A percentile compares a stretch with the other conserved stretches of the same genome.
Evolutionary conservation across 306 rosid genomes (phyloP).

Genomic region (Acacia melanoxylon): DNA sequence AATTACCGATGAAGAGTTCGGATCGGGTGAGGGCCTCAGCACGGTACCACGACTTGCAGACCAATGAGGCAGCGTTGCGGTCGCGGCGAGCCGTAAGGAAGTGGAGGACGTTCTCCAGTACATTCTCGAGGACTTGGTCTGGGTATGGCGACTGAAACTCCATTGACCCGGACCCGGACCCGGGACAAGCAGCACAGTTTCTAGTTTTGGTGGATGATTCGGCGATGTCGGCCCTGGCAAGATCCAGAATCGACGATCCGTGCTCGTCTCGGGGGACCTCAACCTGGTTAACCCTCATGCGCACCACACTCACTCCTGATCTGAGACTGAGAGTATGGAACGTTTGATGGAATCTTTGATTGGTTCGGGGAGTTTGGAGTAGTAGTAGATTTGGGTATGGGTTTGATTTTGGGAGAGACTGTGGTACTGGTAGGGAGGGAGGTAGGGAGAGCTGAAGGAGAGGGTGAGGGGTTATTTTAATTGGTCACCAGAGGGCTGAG

Average conservation of each 20-base stretch:
- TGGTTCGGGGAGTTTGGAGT: conserved; percentile 7
- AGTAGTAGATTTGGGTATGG: conserved; percentile 7
- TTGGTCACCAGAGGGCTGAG: conserved; percentile 38
- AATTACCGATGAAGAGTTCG: conserved; percentile 83
- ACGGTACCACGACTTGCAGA: conserved; percentile 76
- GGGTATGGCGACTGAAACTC: conserved; percentile 45
- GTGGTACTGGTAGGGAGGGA: neutral
- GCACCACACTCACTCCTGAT: conserved; percentile 14
- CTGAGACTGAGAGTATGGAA: conserved; percentile 20
- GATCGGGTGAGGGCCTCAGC: conserved; percentile 89
- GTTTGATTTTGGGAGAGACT: conserved; percentile 16
- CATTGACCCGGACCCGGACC: conserved; percentile 20
- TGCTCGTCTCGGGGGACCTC: conserved; percentile 60
- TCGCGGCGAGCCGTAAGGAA: conserved; percentile 75
- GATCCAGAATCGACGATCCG: conserved; percentile 63
- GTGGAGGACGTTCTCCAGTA: conserved; percentile 82
- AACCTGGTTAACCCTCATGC: conserved; percentile 43
- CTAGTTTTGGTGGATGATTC: conserved; percentile 50
- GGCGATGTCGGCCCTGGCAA: conserved; percentile 31
- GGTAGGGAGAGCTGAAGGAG: neutral
- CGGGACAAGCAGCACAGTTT: conserved; percentile 38
- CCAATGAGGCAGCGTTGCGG: conserved; percentile 90
- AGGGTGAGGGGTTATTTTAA: conserved; percentile 39
- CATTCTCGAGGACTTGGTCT: conserved; percentile 80
- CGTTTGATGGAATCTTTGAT: conserved; percentile 27